These are phyloP conservation scores for Verbascum thapsus DNA, from an alignment of 257 asterid genomes.

Conservation along the genomic window DNA sequence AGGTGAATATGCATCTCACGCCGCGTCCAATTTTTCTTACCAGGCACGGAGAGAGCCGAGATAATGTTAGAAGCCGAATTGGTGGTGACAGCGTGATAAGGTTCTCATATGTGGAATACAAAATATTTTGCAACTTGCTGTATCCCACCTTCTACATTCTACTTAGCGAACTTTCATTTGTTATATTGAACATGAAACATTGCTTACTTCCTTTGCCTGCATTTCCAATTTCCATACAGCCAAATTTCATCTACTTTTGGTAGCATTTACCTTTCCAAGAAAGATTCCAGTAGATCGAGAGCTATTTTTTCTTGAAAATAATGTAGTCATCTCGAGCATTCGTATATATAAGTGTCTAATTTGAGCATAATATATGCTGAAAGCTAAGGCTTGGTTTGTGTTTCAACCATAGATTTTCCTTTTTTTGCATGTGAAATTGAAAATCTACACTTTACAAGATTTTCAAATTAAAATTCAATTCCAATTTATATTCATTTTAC, in stretches of 20 bases:
- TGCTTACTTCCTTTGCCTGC: conserved; percentile 19
- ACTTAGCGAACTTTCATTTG: conserved; percentile 3
- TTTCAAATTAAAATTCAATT: too few relatives aligned
- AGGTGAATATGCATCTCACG: conserved; percentile 97
- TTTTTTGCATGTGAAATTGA: too few relatives aligned
- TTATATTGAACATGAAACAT: conserved; percentile 16
- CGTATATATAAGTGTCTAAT: too few relatives aligned
- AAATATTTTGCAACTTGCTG: conserved; percentile 18
- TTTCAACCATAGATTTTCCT: too few relatives aligned
- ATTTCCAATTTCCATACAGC: not conserved
- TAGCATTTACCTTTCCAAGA: not conserved
- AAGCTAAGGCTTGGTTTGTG: too few relatives aligned
- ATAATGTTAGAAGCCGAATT: conserved; percentile 95
- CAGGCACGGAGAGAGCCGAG: conserved; percentile 95
- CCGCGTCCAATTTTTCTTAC: conserved; percentile 99
- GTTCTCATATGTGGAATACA: conserved; percentile 36
- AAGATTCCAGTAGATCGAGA: conserved; percentile 9
- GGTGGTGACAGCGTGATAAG: conserved; percentile 95
- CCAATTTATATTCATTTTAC: too few relatives aligned
- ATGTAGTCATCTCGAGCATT: not conserved
- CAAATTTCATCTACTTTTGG: not conserved
- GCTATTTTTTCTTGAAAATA: conserved; percentile 18
- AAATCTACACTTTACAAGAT: too few relatives aligned
- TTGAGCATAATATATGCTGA: too few relatives aligned
- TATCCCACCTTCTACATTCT: conserved; percentile 9